Evolutionary conservation across 495 filamentous ascomycete species (phyloP).

Genomic region (Bryoglossum gracile): DNA sequence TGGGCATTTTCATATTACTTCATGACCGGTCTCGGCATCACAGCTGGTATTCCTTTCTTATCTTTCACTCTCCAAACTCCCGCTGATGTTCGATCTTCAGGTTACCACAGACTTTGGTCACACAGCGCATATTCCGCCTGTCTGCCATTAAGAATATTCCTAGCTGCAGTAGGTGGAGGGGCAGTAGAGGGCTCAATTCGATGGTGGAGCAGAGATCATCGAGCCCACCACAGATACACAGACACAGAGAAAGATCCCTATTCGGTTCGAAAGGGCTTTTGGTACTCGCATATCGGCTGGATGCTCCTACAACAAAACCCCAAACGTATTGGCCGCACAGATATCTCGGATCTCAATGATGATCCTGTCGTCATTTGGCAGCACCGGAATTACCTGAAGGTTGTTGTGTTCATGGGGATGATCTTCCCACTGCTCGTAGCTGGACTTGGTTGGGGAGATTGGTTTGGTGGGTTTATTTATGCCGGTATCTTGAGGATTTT

Average conservation of each 20-base stretch:
- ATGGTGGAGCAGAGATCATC: slow-evolving; percentile 97
- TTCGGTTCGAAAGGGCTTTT: slow-evolving; percentile 93
- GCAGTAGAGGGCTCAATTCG: slow-evolving; percentile 93
- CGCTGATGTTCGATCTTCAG: slow-evolving; percentile 28
- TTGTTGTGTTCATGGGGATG: slow-evolving; percentile 80
- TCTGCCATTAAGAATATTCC: slow-evolving; percentile 81
- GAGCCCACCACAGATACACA: slow-evolving; percentile 97
- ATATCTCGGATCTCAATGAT: slow-evolving; percentile 95
- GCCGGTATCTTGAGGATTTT: slow-evolving; percentile 93
- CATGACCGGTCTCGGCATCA: slow-evolving; percentile 84
- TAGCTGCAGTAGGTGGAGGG: slow-evolving; percentile 86
- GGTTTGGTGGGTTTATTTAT: slow-evolving; percentile 86
- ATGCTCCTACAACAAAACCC: slow-evolving; percentile 96
- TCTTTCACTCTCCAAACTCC: not conserved
- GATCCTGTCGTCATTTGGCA: slow-evolving; percentile 92
- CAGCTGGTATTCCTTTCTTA: slow-evolving; percentile 48
- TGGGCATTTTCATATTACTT: slow-evolving; percentile 89
- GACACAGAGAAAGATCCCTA: slow-evolving; percentile 99
- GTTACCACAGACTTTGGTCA: slow-evolving; percentile 90
- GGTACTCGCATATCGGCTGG: slow-evolving; percentile 93
- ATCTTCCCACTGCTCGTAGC: slow-evolving; percentile 75
- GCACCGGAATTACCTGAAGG: slow-evolving; percentile 88
- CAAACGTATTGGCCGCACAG: slow-evolving; percentile 87
- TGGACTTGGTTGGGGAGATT: slow-evolving; percentile 87
- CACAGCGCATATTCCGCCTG: slow-evolving; percentile 92